These are phyloP conservation scores for Aspergillus sojae DNA, from an alignment of 2,329 filamentous ascomycete species.

Conservation along the genomic window DNA sequence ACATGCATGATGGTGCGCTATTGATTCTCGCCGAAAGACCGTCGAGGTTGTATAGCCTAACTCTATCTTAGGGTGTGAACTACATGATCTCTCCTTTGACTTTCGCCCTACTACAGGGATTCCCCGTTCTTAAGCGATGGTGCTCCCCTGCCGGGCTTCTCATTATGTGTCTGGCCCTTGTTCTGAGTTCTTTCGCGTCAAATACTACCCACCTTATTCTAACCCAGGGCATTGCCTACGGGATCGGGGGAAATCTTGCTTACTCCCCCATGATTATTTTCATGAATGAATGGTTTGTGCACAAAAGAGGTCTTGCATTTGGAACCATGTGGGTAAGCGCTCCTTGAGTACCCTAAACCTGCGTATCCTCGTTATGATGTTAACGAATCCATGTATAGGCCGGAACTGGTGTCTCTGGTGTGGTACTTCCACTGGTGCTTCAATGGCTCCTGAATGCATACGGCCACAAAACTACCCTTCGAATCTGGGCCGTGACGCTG, in stretches of 20 bases:
- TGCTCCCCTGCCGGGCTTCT: conserved; percentile 20
- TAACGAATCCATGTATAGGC: conserved; percentile 29
- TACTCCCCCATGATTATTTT: conserved; percentile 51
- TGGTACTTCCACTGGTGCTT: conserved; percentile 50
- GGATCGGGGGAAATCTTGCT: conserved; percentile 49
- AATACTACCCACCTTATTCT: conserved; percentile 25
- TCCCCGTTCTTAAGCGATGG: conserved; percentile 12
- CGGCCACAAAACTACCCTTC: conserved; percentile 49
- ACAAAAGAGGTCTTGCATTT: conserved; percentile 46
- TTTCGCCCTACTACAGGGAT: conserved; percentile 19
- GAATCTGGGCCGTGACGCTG: conserved; percentile 43
- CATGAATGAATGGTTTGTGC: conserved; percentile 56
- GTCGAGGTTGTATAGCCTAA: background rate
- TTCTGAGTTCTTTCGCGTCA: conserved; percentile 25
- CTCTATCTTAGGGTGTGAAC: conserved; percentile 19
- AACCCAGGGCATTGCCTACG: conserved; percentile 34
- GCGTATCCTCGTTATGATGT: no score
- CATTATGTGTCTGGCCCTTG: conserved; percentile 27
- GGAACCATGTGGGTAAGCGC: conserved; percentile 46
- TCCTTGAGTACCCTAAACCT: background rate
- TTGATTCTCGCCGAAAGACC: no score
- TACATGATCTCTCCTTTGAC: conserved; percentile 25
- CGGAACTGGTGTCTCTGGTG: conserved; percentile 41
- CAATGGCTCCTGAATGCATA: conserved; percentile 47
- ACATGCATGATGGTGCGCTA: conserved; percentile 27